Conservation (phyloP, 1,139 yeast genomes). For the Nakaseomyces glabratus region DNA sequence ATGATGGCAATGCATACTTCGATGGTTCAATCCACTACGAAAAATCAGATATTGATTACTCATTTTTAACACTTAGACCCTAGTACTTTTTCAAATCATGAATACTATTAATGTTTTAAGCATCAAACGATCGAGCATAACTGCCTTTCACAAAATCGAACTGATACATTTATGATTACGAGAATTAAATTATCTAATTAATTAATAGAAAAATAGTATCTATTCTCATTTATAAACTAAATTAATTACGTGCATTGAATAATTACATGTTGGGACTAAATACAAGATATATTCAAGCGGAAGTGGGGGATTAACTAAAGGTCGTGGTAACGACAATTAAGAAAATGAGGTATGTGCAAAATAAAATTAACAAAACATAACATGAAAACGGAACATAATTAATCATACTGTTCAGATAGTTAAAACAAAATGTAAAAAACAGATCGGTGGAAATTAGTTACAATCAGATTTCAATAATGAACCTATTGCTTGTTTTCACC, state of each 20-base stretch:
- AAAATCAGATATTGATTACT: background rate
- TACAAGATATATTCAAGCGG: slow-evolving; percentile 6
- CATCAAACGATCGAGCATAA: too few relatives aligned
- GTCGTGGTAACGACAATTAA: background rate
- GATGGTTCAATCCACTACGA: background rate
- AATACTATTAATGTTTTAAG: too few relatives aligned
- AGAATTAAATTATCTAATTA: too few relatives aligned
- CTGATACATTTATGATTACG: too few relatives aligned
- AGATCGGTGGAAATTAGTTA: slow-evolving; percentile 1
- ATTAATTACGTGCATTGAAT: slow-evolving; percentile 6
- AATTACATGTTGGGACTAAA: slow-evolving; percentile 7
- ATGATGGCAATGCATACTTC: slow-evolving; percentile 9
- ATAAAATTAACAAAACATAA: background rate
- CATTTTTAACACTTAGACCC: background rate
- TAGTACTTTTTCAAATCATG: too few relatives aligned
- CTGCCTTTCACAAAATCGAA: too few relatives aligned
- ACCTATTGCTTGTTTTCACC: slow-evolving; percentile 5
- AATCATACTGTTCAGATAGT: too few relatives aligned
- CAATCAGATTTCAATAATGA: background rate
- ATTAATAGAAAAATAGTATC: too few relatives aligned
- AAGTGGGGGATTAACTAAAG: background rate
- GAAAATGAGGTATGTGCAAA: slow-evolving; percentile 1
- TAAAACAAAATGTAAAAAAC: background rate
- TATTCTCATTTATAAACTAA: background rate
- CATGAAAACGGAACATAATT: background rate